phyloP scores from a whole-genome alignment of 106 monocot genomes.

The Xerophyta viscosa region DNA sequence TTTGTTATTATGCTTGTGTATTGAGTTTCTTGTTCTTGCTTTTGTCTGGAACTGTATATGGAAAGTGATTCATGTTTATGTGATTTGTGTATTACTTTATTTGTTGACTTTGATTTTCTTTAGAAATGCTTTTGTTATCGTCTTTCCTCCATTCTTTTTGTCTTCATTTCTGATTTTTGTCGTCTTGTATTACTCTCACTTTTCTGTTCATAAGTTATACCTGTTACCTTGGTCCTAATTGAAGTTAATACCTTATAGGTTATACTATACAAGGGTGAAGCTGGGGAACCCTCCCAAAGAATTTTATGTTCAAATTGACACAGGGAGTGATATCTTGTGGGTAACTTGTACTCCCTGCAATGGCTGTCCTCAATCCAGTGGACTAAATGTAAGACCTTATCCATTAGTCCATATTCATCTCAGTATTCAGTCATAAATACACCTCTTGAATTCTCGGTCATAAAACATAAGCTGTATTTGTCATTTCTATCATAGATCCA shows the following conservation, averaged over 20 bases:
- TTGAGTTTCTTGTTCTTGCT: too few relatives aligned
- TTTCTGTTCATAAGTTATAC: not conserved
- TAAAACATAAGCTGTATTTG: too few relatives aligned
- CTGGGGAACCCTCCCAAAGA: slow-evolving; percentile 87
- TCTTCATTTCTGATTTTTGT: too few relatives aligned
- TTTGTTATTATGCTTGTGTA: too few relatives aligned
- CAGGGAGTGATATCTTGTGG: slow-evolving; percentile 93
- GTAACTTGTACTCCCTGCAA: slow-evolving; percentile 73
- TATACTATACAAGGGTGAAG: slow-evolving; percentile 40
- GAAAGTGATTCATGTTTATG: too few relatives aligned
- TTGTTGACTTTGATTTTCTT: too few relatives aligned
- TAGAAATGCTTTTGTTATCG: too few relatives aligned
- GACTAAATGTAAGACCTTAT: slow-evolving; percentile 65
- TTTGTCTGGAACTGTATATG: too few relatives aligned
- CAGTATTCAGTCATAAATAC: too few relatives aligned
- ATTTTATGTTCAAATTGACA: slow-evolving; percentile 94
- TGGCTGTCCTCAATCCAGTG: slow-evolving; percentile 72
- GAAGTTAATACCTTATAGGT: not conserved
- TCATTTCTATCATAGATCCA: slow-evolving; percentile 48
- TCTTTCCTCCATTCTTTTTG: too few relatives aligned
- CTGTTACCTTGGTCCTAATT: not conserved
- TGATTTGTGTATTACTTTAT: too few relatives aligned
- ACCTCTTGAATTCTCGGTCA: too few relatives aligned
- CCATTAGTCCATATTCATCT: not conserved
- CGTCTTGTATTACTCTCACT: not conserved